Base-by-base conservation (phyloP, 75 land plant species). In the Selaginella moellendorffii region DNA sequence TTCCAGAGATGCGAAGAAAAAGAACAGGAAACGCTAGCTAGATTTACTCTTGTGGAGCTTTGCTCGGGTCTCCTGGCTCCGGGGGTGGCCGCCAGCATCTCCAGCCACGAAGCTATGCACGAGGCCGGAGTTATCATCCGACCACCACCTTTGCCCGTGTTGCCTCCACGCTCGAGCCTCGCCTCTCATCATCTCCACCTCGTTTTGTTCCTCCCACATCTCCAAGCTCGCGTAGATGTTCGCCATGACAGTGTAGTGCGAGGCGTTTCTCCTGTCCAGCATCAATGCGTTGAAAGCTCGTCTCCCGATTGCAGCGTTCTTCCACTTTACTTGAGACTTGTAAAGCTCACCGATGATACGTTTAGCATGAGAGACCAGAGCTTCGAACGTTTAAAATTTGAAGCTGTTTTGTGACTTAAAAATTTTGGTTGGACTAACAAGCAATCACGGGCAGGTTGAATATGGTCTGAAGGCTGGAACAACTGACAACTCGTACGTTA, bases 121-220 rank as follows among this genome's bases (percentile, higher is more conserved):
- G n/a, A n/a, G n/a, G n/a, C n/a, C n/a, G n/a, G n/a, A n/a, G n/a
- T n/a, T n/a, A n/a, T n/a, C n/a, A n/a, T n/a, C n/a, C n/a, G n/a
- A n/a, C n/a, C n/a, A n/a, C n/a, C n/a, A n/a, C n/a, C n/a, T n/a
- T n/a, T n/a, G n/a, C n/a, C n/a, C n/a, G n/a, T n/a, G n/a, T n/a
- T n/a, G n/a, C n/a, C n/a, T n/a, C n/a, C n/a, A n/a, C n/a, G n/a
- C n/a, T n/a, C n/a, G n/a, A n/a, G n/a, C n/a, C n/a, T n/a, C n/a
- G n/a, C n/a, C n/a, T n/a, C n/a, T n/a, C n/a, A n/a, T n/a, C n/a
- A n/a, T n/a, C n/a, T n/a, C n/a, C n/a, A n/a, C n/a, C n/a, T n/a
- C n/a, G 52, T 71, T 73, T 14, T 76, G 78, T 70, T 78, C 66
- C 12, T 83, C 81, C 76, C 76, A 76, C 82, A 77, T 80, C 22